Base-by-base conservation (phyloP, 2,329 filamentous ascomycete species). In the Ophiostoma tasmaniense region DNA sequence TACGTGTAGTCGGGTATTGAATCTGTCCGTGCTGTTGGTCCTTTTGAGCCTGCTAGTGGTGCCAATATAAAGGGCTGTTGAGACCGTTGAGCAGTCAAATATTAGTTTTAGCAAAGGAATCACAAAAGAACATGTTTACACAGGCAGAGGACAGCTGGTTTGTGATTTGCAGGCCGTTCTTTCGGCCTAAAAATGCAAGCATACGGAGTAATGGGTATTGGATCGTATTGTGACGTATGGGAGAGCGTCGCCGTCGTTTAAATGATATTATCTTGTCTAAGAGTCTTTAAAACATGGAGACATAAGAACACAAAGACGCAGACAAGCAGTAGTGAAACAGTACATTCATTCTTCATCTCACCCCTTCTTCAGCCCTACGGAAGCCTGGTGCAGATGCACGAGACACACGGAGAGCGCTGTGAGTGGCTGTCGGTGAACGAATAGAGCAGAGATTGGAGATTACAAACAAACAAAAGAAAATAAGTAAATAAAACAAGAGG, bases 291-390 rank as follows among this genome's bases (percentile, higher is more conserved):
- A 33, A 59, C n/a, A 59, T 13, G 17, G 11, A 14, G 35, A 59
- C 10, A 30, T 20, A 61, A 17, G 13, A 3, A 61, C 25, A 30
- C 25, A 5, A 61, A 11, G 52, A 6, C 52, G 10, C 5, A 45
- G 39, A 45, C 42, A 45, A 6, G 4, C 14, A 28, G 52, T 30
- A 8, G 55, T 61, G 55, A 61, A 61, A 61, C 55, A 28, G 25
- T 61, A 30, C 14, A 61, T 30, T 17, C 13, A 11, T 28, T 30
- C 22, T 30, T 30, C 13, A 28, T 30, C 22, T 30, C 55, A 61
- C 55, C 25, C 55, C 55, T 61, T 61, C 55, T 61, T 61, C 55
- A 61, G 55, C 55, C 55, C 55, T 61, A 61, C 55, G 55, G 55
- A 30, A 61, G 55, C 55, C 55, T 61, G 25, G 22, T 55, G 50